Conservation (phyloP, 2,329 filamentous ascomycete genomes). For the Spiromastix sp. region DNA sequence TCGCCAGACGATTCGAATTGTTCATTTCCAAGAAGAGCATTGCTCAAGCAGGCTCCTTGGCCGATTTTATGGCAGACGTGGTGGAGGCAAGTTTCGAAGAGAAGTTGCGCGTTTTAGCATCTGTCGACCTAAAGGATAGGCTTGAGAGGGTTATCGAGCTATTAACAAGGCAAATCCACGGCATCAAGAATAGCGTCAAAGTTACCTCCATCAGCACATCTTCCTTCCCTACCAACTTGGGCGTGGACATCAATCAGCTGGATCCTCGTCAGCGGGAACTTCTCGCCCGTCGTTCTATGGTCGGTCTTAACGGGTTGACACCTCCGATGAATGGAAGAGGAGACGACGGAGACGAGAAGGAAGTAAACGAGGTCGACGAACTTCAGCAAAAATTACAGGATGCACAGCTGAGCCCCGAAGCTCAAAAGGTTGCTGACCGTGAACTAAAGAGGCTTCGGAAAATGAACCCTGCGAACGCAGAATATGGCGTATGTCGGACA, state of each 20-base stretch:
- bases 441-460: conserved; percentile 82
- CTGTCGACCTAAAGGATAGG: conserved; percentile 65
- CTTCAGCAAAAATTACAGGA: conserved; percentile 77
- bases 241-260: conserved; percentile 44
- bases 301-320: conserved; percentile 29
- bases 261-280: conserved; percentile 38
- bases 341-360: conserved; percentile 54
- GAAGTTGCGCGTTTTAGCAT: conserved; percentile 76
- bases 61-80: conserved; percentile 95
- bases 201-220: conserved; percentile 68
- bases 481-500: conserved; percentile 86
- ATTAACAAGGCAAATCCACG: conserved; percentile 68
- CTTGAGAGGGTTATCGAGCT: conserved; percentile 76
- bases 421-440: conserved; percentile 78
- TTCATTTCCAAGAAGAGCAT: conserved; percentile 78
- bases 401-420: conserved; percentile 72
- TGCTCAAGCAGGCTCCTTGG: conserved; percentile 70
- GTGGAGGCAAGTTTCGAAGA: conserved; percentile 82
- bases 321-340: conserved; percentile 35
- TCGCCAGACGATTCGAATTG: conserved; percentile 75
- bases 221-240: conserved; percentile 49
- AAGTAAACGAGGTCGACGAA: conserved; percentile 82
- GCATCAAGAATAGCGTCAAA: conserved; percentile 77
- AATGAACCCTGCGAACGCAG: conserved; percentile 92
- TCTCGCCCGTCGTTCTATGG: conserved; percentile 34